A percentile compares a stretch with the other conserved stretches of the same genome.
Evolutionary conservation across 306 rosid genomes (phyloP).

Genomic region (Gleditsia sinensis): DNA sequence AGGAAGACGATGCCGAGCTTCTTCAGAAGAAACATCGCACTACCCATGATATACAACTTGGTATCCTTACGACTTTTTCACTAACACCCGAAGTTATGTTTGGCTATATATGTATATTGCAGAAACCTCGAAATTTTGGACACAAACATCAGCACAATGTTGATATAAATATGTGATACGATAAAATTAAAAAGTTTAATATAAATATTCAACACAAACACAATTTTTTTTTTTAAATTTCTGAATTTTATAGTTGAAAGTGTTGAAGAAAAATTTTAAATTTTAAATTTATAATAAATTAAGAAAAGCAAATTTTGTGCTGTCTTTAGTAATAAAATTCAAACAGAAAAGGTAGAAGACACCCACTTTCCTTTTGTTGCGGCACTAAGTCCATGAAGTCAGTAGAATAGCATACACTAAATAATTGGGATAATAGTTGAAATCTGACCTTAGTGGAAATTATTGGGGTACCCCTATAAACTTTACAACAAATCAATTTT

Average conservation of each 20-base stretch:
- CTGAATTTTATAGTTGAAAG: too few relatives aligned
- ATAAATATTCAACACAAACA: too few relatives aligned
- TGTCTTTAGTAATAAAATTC: slow-evolving; percentile 41
- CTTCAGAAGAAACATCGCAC: slow-evolving; percentile 48
- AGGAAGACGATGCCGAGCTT: slow-evolving; percentile 55
- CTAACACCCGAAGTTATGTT: too few relatives aligned
- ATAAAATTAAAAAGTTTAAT: too few relatives aligned
- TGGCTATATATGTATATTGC: too few relatives aligned
- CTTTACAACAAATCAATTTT: slow-evolving; percentile 33
- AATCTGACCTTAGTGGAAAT: slow-evolving; percentile 52
- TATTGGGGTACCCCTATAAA: slow-evolving; percentile 43
- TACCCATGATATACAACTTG: slow-evolving; percentile 43
- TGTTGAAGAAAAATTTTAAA: too few relatives aligned
- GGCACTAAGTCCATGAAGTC: slow-evolving; percentile 63
- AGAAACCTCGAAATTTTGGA: too few relatives aligned
- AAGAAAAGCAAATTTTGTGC: slow-evolving; percentile 20
- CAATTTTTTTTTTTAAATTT: too few relatives aligned
- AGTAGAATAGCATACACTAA: slow-evolving; percentile 48
- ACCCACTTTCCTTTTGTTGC: slow-evolving; percentile 82
- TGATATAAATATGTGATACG: not conserved
- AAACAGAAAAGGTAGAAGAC: slow-evolving; percentile 50
- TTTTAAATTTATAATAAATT: too few relatives aligned
- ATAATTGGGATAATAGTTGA: slow-evolving; percentile 39
- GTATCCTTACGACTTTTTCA: too few relatives aligned
- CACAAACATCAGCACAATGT: too few relatives aligned